Evolutionary conservation across 2,329 filamentous ascomycete species (phyloP).

Genomic region (Graphilbum sp.): DNA sequence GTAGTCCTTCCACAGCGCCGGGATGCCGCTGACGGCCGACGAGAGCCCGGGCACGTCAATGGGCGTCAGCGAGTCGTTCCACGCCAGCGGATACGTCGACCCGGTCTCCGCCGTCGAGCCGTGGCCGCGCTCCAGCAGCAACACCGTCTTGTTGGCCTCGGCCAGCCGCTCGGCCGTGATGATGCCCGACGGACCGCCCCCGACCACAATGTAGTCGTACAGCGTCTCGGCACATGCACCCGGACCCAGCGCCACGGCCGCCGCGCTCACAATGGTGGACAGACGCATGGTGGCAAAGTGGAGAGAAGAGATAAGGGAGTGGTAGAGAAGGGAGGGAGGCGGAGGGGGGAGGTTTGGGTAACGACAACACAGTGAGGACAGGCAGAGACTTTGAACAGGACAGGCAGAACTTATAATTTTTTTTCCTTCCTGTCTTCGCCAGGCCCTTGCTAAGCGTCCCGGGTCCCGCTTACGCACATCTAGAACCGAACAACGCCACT

Average conservation of each 20-base stretch:
- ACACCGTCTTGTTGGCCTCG: slow-evolving; percentile 45
- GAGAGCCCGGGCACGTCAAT: slow-evolving; percentile 58
- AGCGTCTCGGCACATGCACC: slow-evolving; percentile 11
- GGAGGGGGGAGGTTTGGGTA: too few relatives aligned
- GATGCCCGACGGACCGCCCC: slow-evolving; percentile 45
- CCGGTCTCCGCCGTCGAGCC: slow-evolving; percentile 19
- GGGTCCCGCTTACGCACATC: too few relatives aligned
- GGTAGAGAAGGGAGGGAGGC: too few relatives aligned
- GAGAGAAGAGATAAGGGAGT: too few relatives aligned
- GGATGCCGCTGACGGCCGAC: slow-evolving; percentile 15
- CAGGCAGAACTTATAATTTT: too few relatives aligned
- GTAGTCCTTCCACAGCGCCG: slow-evolving; percentile 50
- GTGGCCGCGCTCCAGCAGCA: slow-evolving; percentile 45
- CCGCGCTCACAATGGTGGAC: neutral
- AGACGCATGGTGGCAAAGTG: slow-evolving; percentile 1
- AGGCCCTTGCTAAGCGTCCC: too few relatives aligned
- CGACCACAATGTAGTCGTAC: slow-evolving; percentile 49
- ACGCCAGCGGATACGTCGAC: slow-evolving; percentile 16
- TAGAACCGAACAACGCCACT: too few relatives aligned
- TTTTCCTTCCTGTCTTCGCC: too few relatives aligned
- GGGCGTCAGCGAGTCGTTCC: slow-evolving; percentile 48
- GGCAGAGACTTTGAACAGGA: too few relatives aligned
- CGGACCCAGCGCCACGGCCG: neutral
- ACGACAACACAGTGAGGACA: too few relatives aligned
- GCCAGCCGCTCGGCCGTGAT: slow-evolving; percentile 45